phyloP scores from a whole-genome alignment of 2,329 filamentous ascomycete species.

The Erysiphe pulchra region DNA sequence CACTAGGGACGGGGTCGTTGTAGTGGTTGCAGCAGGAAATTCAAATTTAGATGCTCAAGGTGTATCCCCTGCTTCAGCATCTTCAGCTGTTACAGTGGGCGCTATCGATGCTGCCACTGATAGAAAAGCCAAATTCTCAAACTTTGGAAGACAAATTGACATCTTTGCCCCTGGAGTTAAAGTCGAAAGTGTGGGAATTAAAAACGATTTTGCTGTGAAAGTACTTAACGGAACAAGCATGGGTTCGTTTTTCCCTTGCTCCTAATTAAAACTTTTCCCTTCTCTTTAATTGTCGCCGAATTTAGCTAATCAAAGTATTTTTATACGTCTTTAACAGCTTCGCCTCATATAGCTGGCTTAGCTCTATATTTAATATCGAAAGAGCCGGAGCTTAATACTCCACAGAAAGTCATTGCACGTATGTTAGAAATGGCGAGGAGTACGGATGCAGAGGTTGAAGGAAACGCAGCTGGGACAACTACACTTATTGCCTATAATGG shows the following conservation, averaged over 20 bases:
- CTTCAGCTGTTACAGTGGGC: conserved; percentile 25
- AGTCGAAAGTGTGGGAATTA: conserved; percentile 22
- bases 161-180: conserved; percentile 24
- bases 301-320: conserved; percentile 6
- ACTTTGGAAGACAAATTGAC: conserved; percentile 23
- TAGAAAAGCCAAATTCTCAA: conserved; percentile 20
- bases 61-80: conserved; percentile 22
- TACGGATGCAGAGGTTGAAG: conserved; percentile 13
- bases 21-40: conserved; percentile 29
- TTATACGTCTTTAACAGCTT: conserved; percentile 18
- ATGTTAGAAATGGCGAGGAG: conserved; percentile 16
- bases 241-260: conserved; percentile 12
- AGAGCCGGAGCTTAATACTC: conserved; percentile 14
- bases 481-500: conserved; percentile 32
- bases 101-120: conserved; percentile 18
- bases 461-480: conserved; percentile 18
- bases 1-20: conserved; percentile 22
- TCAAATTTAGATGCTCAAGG: conserved; percentile 16
- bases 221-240: conserved; percentile 33
- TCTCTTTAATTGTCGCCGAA: neutral
- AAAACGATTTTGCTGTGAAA: conserved; percentile 18
- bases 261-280: too few relatives aligned
- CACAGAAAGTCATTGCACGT: conserved; percentile 16
- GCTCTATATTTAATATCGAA: conserved; percentile 29
- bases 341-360: conserved; percentile 34